Conservation (phyloP, 148 eudicot genomes). For the Nyssa sinensis region DNA sequence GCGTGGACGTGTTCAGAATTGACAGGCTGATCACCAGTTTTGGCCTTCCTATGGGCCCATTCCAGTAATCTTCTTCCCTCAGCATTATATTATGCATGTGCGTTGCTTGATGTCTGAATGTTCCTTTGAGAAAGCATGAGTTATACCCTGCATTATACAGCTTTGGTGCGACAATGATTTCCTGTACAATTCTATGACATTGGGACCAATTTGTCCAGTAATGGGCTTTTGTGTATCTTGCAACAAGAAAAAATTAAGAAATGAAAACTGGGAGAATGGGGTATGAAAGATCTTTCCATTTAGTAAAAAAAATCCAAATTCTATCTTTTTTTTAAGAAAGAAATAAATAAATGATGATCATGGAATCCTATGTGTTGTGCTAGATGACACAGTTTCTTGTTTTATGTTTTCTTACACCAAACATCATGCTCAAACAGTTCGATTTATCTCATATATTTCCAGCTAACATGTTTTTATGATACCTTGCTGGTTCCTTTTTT, state of each 20-base stretch:
- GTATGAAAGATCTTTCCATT: no score
- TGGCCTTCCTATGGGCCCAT: conserved; percentile 94
- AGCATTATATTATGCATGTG: neutral
- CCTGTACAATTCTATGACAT: no score
- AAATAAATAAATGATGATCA: no score
- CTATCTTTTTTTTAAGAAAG: neutral
- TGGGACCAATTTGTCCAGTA: neutral
- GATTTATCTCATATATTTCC: no score
- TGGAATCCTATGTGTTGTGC: no score
- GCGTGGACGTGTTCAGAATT: conserved; percentile 81
- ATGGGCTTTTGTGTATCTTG: no score
- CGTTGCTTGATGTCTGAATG: neutral
- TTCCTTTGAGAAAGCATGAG: no score
- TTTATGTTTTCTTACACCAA: no score
- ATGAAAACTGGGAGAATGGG: neutral
- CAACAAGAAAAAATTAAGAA: neutral
- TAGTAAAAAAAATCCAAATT: neutral
- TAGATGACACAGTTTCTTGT: no score
- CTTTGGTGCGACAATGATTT: no score
- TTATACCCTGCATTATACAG: no score
- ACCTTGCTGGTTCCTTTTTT: neutral
- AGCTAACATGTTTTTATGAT: neutral
- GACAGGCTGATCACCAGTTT: conserved; percentile 74
- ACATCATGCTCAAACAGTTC: no score
- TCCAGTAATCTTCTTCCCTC: conserved; percentile 66